These are phyloP conservation scores for Fusarium temperatum DNA, from an alignment of 2,329 filamentous ascomycete genomes.

Conservation along the genomic window DNA sequence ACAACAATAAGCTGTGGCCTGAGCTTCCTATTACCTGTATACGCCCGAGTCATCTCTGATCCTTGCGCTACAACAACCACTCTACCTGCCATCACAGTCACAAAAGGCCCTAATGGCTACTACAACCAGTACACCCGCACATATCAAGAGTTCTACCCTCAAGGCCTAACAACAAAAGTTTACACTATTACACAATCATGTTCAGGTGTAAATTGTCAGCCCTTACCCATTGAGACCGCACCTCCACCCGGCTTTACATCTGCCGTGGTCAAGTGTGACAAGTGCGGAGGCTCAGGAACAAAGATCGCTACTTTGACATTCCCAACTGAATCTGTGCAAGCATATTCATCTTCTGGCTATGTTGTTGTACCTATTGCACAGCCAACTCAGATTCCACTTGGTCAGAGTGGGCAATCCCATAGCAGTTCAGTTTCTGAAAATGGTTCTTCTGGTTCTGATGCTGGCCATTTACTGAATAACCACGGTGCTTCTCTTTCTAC, in stretches of 20 bases:
- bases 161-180: background rate
- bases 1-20: background rate
- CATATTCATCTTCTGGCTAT: slow-evolving; percentile 16
- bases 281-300: background rate
- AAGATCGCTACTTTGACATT: slow-evolving; percentile 9
- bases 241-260: slow-evolving; percentile 7
- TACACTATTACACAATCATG: slow-evolving; percentile 9
- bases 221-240: background rate
- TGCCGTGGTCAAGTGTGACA: slow-evolving; percentile 6
- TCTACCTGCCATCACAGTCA: background rate
- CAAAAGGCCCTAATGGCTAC: background rate
- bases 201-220: background rate
- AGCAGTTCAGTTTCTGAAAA: background rate
- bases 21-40: background rate
- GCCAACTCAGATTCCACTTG: background rate
- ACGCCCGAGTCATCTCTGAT: background rate
- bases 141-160: background rate
- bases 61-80: background rate
- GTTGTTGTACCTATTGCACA: background rate
- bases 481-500: background rate
- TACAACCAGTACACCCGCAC: background rate
- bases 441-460: background rate
- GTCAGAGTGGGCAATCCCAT: background rate
- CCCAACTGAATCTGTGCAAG: background rate
- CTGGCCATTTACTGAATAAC: background rate